phyloP scores from a whole-genome alignment of 176 grass and related monocot species.

The Cenchrus purpureus region DNA sequence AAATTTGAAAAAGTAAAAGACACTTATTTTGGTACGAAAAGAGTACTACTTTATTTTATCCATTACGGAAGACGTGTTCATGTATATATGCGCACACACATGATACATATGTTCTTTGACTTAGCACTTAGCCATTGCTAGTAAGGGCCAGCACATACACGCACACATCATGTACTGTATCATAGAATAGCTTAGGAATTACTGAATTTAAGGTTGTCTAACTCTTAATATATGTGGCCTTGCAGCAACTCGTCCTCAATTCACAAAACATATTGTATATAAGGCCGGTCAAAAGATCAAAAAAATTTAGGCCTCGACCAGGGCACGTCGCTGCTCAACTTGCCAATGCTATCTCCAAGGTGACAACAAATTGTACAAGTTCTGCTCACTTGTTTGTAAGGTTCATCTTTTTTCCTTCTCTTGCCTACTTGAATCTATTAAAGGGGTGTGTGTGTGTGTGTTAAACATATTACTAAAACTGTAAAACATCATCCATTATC shows the following conservation, averaged over 20 bases:
- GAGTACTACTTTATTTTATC: too few relatives aligned
- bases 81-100: too few relatives aligned
- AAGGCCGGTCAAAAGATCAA: slow-evolving; percentile 27
- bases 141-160: too few relatives aligned
- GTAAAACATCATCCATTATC: background rate
- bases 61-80: too few relatives aligned
- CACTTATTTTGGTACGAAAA: too few relatives aligned
- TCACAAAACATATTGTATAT: background rate
- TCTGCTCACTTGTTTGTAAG: slow-evolving; percentile 33
- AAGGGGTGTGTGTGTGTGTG: too few relatives aligned
- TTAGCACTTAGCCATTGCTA: too few relatives aligned
- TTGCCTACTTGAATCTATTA: too few relatives aligned
- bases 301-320: background rate
- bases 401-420: background rate
- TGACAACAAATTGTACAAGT: background rate
- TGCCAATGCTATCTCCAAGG: background rate
- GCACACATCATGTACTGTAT: too few relatives aligned
- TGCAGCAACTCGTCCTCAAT: slow-evolving; percentile 21
- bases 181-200: too few relatives aligned
- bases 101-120: too few relatives aligned
- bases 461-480: background rate
- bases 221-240: background rate
- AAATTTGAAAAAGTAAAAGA: too few relatives aligned
- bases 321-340: background rate
- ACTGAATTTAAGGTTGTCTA: background rate